These are phyloP conservation scores for Penicillium longicatenatum DNA, from an alignment of 495 filamentous ascomycete genomes.

Conservation along the genomic window DNA sequence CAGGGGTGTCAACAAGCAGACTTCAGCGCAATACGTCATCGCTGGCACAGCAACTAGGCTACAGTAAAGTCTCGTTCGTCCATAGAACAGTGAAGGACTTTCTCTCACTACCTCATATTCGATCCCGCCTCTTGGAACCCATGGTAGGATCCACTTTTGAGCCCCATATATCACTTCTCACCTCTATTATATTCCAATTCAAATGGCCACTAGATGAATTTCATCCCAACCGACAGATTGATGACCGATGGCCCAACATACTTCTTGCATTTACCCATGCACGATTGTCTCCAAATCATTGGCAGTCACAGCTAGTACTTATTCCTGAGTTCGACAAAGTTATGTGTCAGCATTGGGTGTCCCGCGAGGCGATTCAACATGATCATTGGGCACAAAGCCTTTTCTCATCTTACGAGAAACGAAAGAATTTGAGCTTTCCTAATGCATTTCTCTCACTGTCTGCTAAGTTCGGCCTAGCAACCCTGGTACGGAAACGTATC, in stretches of 20 bases:
- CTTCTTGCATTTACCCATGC: background rate
- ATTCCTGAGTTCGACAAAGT: background rate
- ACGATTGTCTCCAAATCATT: background rate
- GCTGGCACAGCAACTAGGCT: background rate
- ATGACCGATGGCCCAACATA: background rate
- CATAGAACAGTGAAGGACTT: background rate
- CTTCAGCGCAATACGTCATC: background rate
- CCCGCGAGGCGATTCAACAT: background rate
- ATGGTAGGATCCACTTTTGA: background rate
- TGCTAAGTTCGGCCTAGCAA: background rate
- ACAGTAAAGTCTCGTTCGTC: background rate
- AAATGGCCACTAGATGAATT: background rate
- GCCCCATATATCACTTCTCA: background rate
- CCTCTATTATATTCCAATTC: background rate
- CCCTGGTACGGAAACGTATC: background rate
- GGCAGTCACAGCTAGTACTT: background rate
- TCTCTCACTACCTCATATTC: background rate
- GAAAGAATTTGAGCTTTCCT: background rate
- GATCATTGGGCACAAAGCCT: background rate
- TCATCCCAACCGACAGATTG: background rate
- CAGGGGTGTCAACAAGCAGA: background rate
- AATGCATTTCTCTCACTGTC: background rate
- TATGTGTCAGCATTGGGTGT: background rate
- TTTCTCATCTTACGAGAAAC: background rate
- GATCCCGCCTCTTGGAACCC: background rate